phyloP scores from a whole-genome alignment of 495 filamentous ascomycete genomes.

The Penicillium silybi region DNA sequence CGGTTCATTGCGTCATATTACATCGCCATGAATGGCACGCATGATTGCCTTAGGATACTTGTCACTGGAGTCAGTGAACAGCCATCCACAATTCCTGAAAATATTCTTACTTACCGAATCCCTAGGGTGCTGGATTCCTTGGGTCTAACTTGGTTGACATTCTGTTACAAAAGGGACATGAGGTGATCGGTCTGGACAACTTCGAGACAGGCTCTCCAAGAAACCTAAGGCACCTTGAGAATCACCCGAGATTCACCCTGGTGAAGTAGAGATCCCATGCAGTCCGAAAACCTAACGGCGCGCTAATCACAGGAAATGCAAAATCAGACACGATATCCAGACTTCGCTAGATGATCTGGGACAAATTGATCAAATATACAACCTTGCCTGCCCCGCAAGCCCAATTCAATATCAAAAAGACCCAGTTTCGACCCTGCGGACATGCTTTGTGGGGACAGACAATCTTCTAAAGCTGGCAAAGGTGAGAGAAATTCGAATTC shows the following conservation, averaged over 20 bases:
- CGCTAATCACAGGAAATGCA: background rate
- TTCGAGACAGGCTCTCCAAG: constrained; percentile 10
- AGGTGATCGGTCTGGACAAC: constrained; percentile 15
- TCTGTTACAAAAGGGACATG: constrained; percentile 12
- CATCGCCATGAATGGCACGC: background rate
- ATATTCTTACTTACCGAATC: background rate
- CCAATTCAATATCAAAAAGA: constrained; percentile 20
- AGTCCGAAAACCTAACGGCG: background rate
- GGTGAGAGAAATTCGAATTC: constrained; percentile 3
- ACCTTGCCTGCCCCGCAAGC: constrained; percentile 21
- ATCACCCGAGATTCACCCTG: constrained; percentile 7
- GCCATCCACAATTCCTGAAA: too few species aligned
- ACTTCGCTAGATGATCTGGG: constrained; percentile 1
- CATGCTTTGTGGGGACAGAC: constrained; percentile 9
- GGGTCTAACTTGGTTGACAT: constrained; percentile 18
- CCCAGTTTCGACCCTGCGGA: constrained; percentile 11
- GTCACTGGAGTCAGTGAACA: background rate
- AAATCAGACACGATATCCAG: constrained; percentile 14
- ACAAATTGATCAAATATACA: constrained; percentile 13
- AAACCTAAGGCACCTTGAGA: constrained; percentile 8
- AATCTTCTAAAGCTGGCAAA: constrained; percentile 14
- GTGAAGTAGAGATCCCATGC: constrained; percentile 4
- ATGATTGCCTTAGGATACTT: background rate
- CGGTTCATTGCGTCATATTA: background rate
- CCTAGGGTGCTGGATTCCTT: constrained; percentile 16